These are phyloP conservation scores for Rubia peregrina DNA, from an alignment of 305 asterid species.

Conservation along the genomic window DNA sequence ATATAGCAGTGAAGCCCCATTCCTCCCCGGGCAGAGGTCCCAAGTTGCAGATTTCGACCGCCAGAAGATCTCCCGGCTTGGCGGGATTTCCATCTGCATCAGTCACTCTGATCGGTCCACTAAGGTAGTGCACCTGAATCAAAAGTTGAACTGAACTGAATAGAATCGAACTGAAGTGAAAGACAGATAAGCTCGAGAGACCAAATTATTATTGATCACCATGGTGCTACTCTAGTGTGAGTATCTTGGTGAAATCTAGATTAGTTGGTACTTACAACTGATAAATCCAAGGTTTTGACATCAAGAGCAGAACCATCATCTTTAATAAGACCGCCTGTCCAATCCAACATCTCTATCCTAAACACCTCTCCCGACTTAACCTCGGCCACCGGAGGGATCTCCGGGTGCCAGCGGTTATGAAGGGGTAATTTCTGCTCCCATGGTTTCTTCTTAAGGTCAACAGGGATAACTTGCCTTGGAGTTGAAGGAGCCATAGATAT, in stretches of 20 bases:
- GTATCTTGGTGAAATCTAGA: neutral
- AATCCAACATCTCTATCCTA: slow-evolving; percentile 84
- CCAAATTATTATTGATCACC: too few species aligned
- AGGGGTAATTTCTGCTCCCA: slow-evolving; percentile 63
- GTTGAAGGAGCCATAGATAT: slow-evolving; percentile 43
- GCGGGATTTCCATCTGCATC: slow-evolving; percentile 67
- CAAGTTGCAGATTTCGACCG: slow-evolving; percentile 79
- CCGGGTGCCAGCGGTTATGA: slow-evolving; percentile 96
- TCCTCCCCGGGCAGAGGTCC: slow-evolving; percentile 95
- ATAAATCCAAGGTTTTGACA: slow-evolving; percentile 59
- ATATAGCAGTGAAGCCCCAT: slow-evolving; percentile 93
- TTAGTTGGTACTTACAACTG: slow-evolving; percentile 40
- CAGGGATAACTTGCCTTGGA: slow-evolving; percentile 47
- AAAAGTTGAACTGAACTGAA: neutral
- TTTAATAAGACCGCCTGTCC: slow-evolving; percentile 67
- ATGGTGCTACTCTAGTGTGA: neutral
- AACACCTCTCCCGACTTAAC: slow-evolving; percentile 61
- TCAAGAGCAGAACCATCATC: slow-evolving; percentile 65
- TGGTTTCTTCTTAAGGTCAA: slow-evolving; percentile 67
- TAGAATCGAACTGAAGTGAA: too few species aligned
- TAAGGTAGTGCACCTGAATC: slow-evolving; percentile 76
- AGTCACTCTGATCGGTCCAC: slow-evolving; percentile 78
- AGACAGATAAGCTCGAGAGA: too few species aligned
- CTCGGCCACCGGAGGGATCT: slow-evolving; percentile 63
- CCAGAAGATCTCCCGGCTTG: slow-evolving; percentile 77